Evolutionary conservation across 2,329 filamentous ascomycete genomes (phyloP).

Genomic region (Mollisiaceae sp.): DNA sequence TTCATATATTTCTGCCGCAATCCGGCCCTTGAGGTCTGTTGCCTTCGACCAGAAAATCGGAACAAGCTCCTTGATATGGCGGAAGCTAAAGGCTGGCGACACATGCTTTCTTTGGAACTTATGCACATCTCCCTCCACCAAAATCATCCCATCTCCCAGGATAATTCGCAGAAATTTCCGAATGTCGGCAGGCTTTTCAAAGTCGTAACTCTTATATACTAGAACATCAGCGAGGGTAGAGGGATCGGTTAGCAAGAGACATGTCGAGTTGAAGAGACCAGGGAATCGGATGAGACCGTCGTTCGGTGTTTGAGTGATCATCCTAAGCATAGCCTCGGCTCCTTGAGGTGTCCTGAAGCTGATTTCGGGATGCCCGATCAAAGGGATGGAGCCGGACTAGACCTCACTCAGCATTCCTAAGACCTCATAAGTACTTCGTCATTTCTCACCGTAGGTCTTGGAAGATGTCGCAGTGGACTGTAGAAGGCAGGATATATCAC

Average conservation of each 20-base stretch:
- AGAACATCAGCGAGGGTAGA: slow-evolving; percentile 72
- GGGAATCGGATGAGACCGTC: slow-evolving; percentile 71
- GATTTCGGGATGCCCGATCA: slow-evolving; percentile 19
- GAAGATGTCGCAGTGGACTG: slow-evolving; percentile 33
- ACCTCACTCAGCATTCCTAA: not conserved
- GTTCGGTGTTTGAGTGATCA: slow-evolving; percentile 63
- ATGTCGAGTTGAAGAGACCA: slow-evolving; percentile 63
- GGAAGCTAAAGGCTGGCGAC: slow-evolving; percentile 79
- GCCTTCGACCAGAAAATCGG: slow-evolving; percentile 83
- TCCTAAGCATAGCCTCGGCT: slow-evolving; percentile 30
- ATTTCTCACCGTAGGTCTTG: slow-evolving; percentile 30
- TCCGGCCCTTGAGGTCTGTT: slow-evolving; percentile 65
- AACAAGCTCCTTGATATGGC: slow-evolving; percentile 83
- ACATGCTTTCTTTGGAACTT: slow-evolving; percentile 74
- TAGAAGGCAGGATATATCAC: slow-evolving; percentile 32
- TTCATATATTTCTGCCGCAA: slow-evolving; percentile 55
- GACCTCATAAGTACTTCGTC: not conserved
- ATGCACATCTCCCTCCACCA: slow-evolving; percentile 82
- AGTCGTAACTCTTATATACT: slow-evolving; percentile 71
- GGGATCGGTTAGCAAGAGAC: slow-evolving; percentile 61
- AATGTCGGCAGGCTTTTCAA: slow-evolving; percentile 63
- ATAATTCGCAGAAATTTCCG: slow-evolving; percentile 63
- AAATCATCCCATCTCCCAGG: slow-evolving; percentile 71
- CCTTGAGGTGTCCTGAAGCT: slow-evolving; percentile 25
- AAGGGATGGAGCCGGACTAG: slow-evolving; percentile 21